Evolutionary conservation across 257 asterid species (phyloP), one percentile per base, ranked within the genome.

Genomic region (Plantago major): DNA sequence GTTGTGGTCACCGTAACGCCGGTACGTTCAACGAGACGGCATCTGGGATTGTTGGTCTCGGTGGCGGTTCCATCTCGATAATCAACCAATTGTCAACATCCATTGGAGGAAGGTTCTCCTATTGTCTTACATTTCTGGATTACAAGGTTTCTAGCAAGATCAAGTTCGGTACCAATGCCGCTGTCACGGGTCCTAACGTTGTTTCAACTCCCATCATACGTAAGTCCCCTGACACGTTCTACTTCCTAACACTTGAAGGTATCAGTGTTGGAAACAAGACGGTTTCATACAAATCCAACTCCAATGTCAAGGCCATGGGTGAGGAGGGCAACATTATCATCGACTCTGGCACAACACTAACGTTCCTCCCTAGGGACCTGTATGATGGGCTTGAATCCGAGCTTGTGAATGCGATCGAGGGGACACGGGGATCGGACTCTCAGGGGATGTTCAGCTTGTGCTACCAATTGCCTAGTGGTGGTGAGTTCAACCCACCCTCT

Each of bases 301-400:
- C 10, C 15, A 4, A 52, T 19, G n/a, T 11, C 10, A 14, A 17
- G n/a, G n/a, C n/a, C 3, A 51, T 11, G 15, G 56, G 2, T 3
- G 30, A 17, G 14, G 22, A 3, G 0, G 83, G 84, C 0, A 81
- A 86, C 62, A 78, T 86, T 0, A 69, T 86, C 10, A 78, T 86
- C 26, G 92, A 86, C 63, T 86, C 95, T 0, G 95, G 89, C n/a
- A 76, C 92, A 3, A 78, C 86, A 0, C 15, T 86, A 58, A 84
- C 85, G 0, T 64, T 62, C 6, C 11, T 86, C 8, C 87, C 88
- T 0, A 0, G 15, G 2, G 52, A 69, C 0, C 9, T 80, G 0
- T 81, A 79, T 64, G 11, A 43, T 0, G 70, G 52, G 7, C 6
- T 86, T 17, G 80, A 71, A 26, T 15, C 75, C 0, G 47, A 67